These are phyloP conservation scores for Aspergillus pseudonomiae DNA, from an alignment of 2,329 filamentous ascomycete species.

Conservation along the genomic window DNA sequence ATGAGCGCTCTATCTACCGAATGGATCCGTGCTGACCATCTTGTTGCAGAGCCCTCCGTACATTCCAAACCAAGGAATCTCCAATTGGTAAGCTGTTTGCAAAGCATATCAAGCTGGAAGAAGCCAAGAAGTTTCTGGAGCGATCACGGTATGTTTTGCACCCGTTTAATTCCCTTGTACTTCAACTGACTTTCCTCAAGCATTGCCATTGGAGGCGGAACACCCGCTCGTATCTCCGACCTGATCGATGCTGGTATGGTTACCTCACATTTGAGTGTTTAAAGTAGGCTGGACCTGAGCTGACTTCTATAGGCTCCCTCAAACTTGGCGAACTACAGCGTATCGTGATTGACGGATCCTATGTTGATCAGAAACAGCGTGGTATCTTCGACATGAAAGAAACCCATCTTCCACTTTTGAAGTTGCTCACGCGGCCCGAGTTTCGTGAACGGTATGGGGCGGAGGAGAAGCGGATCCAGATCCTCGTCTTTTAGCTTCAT, in stretches of 20 bases:
- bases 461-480: constrained; percentile 57
- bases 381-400: constrained; percentile 96
- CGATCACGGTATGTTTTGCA: constrained; percentile 53
- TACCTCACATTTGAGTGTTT: neutral
- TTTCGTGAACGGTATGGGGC: constrained; percentile 69
- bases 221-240: constrained; percentile 79
- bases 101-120: constrained; percentile 94
- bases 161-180: neutral
- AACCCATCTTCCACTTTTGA: constrained; percentile 76
- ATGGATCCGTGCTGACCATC: neutral
- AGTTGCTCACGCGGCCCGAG: constrained; percentile 70
- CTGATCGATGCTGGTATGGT: constrained; percentile 77
- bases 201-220: constrained; percentile 87
- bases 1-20: neutral
- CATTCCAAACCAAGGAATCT: constrained; percentile 77
- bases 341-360: constrained; percentile 85
- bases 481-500: constrained; percentile 52
- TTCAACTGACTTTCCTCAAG: constrained; percentile 41
- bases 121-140: constrained; percentile 77
- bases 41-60: constrained; percentile 65
- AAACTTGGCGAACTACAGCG: constrained; percentile 72
- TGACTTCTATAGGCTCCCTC: constrained; percentile 61
- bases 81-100: constrained; percentile 91
- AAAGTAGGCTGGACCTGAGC: neutral
- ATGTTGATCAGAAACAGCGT: constrained; percentile 93